Conservation (phyloP, 306 rosid species). For the Cucurbita argyrosperma region DNA sequence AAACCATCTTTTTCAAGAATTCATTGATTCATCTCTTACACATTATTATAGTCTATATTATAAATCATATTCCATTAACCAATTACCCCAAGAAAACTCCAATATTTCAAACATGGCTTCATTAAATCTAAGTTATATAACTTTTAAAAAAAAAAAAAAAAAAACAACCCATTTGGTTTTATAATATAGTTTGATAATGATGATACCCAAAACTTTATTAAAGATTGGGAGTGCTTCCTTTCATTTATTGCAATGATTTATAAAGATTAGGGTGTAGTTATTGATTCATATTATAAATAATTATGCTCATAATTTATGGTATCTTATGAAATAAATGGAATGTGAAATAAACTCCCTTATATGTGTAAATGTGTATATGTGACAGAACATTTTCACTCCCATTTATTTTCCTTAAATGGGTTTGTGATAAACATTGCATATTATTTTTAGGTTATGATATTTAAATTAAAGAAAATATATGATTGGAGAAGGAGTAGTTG, state of each 20-base stretch:
- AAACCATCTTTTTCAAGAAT: neutral
- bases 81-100: neutral
- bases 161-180: neutral
- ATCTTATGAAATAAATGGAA: conserved; percentile 1
- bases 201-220: neutral
- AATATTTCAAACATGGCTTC: neutral
- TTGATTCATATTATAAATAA: neutral
- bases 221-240: neutral
- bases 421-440: neutral
- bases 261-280: neutral
- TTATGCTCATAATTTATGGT: neutral
- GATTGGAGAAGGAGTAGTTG: neutral
- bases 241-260: conserved; percentile 2
- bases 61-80: neutral
- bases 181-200: neutral
- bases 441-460: neutral
- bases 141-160: neutral
- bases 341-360: neutral
- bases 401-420: neutral
- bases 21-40: neutral
- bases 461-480: neutral
- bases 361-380: neutral
- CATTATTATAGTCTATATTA: neutral
- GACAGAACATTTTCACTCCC: neutral
- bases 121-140: too few relatives aligned